A percentile compares a stretch with the other conserved stretches of the same genome.
These are phyloP conservation scores for Nemophila menziesii DNA, from an alignment of 257 asterid genomes.

Conservation along the genomic window DNA sequence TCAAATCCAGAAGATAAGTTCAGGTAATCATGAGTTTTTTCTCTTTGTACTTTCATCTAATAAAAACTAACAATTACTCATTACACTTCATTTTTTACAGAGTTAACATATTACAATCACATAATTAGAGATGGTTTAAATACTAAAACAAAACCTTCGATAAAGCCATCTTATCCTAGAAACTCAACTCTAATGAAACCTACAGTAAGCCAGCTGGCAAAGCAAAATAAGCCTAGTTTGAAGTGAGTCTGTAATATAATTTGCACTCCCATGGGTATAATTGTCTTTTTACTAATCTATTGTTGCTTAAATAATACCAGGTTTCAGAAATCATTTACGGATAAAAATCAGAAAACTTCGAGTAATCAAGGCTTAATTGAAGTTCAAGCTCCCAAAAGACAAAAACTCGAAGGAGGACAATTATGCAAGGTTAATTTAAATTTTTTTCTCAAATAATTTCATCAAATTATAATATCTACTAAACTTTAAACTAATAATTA, in stretches of 20 bases:
- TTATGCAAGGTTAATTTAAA: conserved; percentile 44
- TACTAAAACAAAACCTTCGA: conserved; percentile 29
- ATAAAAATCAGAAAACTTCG: conserved; percentile 36
- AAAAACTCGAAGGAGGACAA: conserved; percentile 92
- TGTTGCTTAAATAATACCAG: conserved; percentile 33
- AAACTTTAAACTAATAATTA: no score
- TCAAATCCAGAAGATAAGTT: conserved; percentile 33
- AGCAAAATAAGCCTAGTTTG: conserved; percentile 48
- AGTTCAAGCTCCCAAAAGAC: conserved; percentile 92
- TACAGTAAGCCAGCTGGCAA: conserved; percentile 90
- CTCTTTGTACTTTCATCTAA: conserved; percentile 1
- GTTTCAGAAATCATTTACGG: conserved; percentile 27
- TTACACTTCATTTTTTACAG: conserved; percentile 25
- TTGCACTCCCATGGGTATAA: neutral
- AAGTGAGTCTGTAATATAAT: conserved; percentile 33
- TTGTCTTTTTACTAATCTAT: neutral
- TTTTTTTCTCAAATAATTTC: neutral
- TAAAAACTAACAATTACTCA: neutral
- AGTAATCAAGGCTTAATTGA: conserved; percentile 32
- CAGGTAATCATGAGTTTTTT: conserved; percentile 37
- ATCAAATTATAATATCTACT: neutral
- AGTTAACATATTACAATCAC: conserved; percentile 43
- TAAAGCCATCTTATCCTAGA: conserved; percentile 49
- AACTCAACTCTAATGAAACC: conserved; percentile 93
- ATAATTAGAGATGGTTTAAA: conserved; percentile 26